phyloP scores from a whole-genome alignment of 495 filamentous ascomycete genomes.

The Collariella sp. region DNA sequence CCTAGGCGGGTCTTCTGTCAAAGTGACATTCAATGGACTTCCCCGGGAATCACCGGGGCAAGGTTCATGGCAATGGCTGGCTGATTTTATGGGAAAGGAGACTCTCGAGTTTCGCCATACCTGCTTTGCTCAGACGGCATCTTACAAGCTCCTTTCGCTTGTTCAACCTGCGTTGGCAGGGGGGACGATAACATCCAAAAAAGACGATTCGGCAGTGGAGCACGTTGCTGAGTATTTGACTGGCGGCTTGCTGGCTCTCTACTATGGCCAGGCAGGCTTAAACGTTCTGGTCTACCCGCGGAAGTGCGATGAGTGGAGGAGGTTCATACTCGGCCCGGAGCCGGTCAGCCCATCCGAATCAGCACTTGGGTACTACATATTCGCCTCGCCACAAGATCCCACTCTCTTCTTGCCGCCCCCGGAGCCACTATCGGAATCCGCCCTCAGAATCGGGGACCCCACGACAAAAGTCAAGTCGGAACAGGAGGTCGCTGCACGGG shows the following conservation, averaged over 20 bases:
- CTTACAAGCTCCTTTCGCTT: constrained; percentile 6
- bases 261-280: constrained; percentile 22
- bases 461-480: neutral
- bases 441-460: neutral
- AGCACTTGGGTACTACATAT: constrained; percentile 31
- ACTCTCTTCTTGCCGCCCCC: constrained; percentile 18
- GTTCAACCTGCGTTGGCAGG: constrained; percentile 6
- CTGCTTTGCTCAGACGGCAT: constrained; percentile 24
- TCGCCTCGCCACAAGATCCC: constrained; percentile 16
- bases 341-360: constrained; percentile 16
- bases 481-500: neutral
- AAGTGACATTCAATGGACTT: constrained; percentile 28
- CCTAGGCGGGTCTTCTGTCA: constrained; percentile 19
- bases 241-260: constrained; percentile 25
- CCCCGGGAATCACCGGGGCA: constrained; percentile 14
- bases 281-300: constrained; percentile 36
- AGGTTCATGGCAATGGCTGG: constrained; percentile 30
- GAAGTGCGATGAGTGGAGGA: constrained; percentile 33
- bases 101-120: constrained; percentile 25
- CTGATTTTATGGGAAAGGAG: constrained; percentile 26
- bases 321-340: constrained; percentile 14
- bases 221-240: constrained; percentile 28
- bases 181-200: constrained; percentile 15
- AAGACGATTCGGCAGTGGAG: constrained; percentile 13
- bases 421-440: neutral